phyloP scores from a whole-genome alignment of 179 eudicot species.

The Beta lomatogona region DNA sequence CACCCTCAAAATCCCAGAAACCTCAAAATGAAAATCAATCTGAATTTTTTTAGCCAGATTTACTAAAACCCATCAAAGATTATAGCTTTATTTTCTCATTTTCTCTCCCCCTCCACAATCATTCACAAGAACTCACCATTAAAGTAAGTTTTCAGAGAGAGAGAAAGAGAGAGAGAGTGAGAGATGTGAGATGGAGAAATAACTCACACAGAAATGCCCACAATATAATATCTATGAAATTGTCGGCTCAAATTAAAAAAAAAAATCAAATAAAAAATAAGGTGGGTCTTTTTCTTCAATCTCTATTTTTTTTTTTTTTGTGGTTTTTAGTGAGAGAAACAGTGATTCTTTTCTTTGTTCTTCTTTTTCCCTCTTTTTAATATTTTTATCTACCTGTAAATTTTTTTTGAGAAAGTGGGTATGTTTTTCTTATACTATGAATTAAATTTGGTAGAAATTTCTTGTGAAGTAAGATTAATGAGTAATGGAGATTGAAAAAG shows the following conservation, averaged over 20 bases:
- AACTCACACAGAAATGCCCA: constrained; percentile 9
- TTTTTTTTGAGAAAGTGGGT: background rate
- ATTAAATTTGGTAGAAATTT: too few species aligned
- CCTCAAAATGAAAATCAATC: constrained; percentile 13
- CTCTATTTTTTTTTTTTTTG: background rate
- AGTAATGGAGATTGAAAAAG: background rate
- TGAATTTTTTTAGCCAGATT: background rate
- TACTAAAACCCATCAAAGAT: background rate
- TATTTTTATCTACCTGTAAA: constrained; percentile 16
- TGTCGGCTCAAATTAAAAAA: constrained; percentile 18
- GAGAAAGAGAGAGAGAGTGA: constrained; percentile 1
- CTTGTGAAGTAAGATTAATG: background rate
- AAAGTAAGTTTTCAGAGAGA: constrained; percentile 18
- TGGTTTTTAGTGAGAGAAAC: constrained; percentile 15
- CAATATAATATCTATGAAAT: constrained; percentile 21
- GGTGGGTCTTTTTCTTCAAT: constrained; percentile 22
- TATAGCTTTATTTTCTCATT: background rate
- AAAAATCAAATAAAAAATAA: background rate
- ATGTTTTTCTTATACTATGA: background rate
- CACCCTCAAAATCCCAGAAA: constrained; percentile 22
- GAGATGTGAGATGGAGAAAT: constrained; percentile 12
- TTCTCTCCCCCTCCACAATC: constrained; percentile 17
- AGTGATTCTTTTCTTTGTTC: constrained; percentile 37
- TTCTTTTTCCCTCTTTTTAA: background rate
- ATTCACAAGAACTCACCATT: constrained; percentile 34